These are phyloP conservation scores for Phyllostachys edulis DNA, from an alignment of 176 grass and related monocot species.

Conservation along the genomic window DNA sequence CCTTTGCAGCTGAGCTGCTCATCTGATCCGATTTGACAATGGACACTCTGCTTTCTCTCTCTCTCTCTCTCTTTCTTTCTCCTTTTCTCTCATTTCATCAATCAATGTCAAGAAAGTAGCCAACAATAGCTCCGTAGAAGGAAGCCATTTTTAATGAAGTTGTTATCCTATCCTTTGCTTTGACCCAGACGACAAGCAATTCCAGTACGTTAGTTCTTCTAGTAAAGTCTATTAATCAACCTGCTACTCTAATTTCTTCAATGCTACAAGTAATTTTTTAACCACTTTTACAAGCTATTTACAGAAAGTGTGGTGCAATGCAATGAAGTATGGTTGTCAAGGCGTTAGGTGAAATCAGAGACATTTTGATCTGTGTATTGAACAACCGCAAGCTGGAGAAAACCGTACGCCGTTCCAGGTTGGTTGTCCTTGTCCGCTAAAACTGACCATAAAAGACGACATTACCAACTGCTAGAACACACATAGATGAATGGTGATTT, in stretches of 20 bases:
- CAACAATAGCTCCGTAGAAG: background rate
- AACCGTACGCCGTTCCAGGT: conserved; percentile 5
- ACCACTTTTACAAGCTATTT: background rate
- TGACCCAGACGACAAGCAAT: conserved; percentile 13
- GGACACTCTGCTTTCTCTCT: background rate
- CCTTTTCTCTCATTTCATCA: background rate
- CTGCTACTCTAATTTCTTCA: background rate
- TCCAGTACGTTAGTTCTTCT: background rate
- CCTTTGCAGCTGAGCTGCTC: background rate
- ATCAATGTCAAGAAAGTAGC: conserved; percentile 14
- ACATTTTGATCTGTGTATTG: background rate
- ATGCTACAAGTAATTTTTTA: background rate
- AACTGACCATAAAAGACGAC: conserved; percentile 1
- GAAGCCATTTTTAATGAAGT: background rate
- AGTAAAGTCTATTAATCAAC: background rate
- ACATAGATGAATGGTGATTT: background rate
- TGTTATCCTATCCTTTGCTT: background rate
- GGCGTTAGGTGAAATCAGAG: conserved; percentile 10
- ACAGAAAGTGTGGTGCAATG: background rate
- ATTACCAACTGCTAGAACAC: background rate
- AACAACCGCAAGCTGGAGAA: conserved; percentile 4
- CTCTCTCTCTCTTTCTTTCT: background rate
- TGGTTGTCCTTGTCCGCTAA: background rate
- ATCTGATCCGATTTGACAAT: background rate
- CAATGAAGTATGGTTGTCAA: background rate